These are phyloP conservation scores for Adansonia madagascariensis DNA, from an alignment of 441 rosid species.

Conservation along the genomic window DNA sequence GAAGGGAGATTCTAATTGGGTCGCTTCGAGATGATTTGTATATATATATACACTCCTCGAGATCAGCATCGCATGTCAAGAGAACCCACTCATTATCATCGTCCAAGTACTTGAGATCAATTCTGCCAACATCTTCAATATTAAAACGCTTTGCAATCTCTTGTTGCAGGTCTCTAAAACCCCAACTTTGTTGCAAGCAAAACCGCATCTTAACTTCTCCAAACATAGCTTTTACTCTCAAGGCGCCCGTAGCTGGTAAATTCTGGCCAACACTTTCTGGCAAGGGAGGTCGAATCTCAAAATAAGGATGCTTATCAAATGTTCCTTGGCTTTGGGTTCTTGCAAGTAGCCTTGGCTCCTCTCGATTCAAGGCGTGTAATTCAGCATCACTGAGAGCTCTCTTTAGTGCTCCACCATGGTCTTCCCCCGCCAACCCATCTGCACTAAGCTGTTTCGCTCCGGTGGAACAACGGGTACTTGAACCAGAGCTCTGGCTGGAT, in stretches of 20 bases:
- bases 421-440: slow-evolving; percentile 37
- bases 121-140: slow-evolving; percentile 46
- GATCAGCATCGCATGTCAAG: slow-evolving; percentile 86
- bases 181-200: slow-evolving; percentile 61
- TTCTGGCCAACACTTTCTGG: slow-evolving; percentile 34
- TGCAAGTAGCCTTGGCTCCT: slow-evolving; percentile 47
- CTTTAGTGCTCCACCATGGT: slow-evolving; percentile 47
- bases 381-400: slow-evolving; percentile 58
- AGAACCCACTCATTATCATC: slow-evolving; percentile 93
- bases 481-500: slow-evolving; percentile 69
- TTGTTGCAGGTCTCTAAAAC: slow-evolving; percentile 59
- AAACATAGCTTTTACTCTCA: slow-evolving; percentile 60
- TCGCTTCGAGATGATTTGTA: slow-evolving; percentile 49
- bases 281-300: slow-evolving; percentile 43
- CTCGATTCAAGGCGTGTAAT: slow-evolving; percentile 46
- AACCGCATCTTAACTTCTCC: slow-evolving; percentile 68
- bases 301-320: slow-evolving; percentile 45
- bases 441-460: slow-evolving; percentile 47
- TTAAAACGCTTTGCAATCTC: slow-evolving; percentile 73
- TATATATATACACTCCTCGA: slow-evolving; percentile 87
- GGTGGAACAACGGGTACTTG: slow-evolving; percentile 62
- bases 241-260: slow-evolving; percentile 25
- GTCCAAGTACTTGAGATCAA: slow-evolving; percentile 85
- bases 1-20: slow-evolving; percentile 64
- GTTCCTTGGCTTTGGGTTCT: slow-evolving; percentile 70